These are phyloP conservation scores for Phaffomyces thermotolerans DNA, from an alignment of 805 yeast genomes.

Conservation along the genomic window DNA sequence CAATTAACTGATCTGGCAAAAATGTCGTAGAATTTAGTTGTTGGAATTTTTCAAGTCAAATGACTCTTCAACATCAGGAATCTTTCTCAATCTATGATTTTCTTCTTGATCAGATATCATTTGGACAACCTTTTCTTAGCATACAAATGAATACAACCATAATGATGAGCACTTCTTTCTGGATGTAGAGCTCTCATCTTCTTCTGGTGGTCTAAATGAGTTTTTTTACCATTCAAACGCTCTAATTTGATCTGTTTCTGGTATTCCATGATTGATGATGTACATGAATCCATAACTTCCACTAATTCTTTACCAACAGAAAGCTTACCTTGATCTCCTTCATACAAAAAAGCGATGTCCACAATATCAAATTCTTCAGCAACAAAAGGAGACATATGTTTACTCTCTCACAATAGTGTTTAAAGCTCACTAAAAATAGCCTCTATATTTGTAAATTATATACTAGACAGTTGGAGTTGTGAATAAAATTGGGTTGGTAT, in stretches of 20 bases:
- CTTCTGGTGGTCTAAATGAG: constrained; percentile 7
- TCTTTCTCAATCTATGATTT: constrained; percentile 12
- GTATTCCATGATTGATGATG: constrained; percentile 20
- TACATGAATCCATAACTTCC: constrained; percentile 22
- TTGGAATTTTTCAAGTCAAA: constrained; percentile 23
- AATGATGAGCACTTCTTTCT: constrained; percentile 20
- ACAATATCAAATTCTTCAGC: constrained; percentile 8
- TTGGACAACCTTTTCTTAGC: constrained; percentile 24
- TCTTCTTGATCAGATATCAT: constrained; percentile 20
- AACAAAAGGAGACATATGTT: background rate
- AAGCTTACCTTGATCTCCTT: constrained; percentile 20
- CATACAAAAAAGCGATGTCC: constrained; percentile 23
- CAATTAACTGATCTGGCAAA: too few relatives aligned
- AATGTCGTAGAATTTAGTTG: too few relatives aligned
- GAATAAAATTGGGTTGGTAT: too few relatives aligned
- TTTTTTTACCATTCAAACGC: constrained; percentile 20
- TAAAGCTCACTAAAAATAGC: background rate
- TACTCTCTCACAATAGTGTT: background rate
- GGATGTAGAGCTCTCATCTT: constrained; percentile 24
- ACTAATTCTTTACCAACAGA: constrained; percentile 22
- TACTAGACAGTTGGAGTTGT: too few relatives aligned
- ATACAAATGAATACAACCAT: constrained; percentile 23
- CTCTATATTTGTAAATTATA: too few relatives aligned
- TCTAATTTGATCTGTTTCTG: constrained; percentile 9
- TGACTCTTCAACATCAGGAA: constrained; percentile 25